Conservation (phyloP, 306 rosid genomes). For the Rosa persica region DNA sequence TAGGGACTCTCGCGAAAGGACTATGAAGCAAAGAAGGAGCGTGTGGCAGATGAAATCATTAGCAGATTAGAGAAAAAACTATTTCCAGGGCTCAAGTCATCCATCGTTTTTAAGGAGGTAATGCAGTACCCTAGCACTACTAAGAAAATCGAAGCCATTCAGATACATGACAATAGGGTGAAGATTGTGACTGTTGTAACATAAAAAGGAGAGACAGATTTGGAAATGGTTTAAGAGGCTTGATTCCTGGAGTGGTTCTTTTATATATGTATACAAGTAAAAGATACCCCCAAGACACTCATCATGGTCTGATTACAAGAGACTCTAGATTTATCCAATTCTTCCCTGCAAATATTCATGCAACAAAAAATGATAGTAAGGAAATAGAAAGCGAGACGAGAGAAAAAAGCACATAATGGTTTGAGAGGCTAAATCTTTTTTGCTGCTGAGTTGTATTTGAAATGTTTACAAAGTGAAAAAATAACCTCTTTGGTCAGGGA, state of each 20-base stretch:
- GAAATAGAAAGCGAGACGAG: no score
- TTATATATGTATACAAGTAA: background rate
- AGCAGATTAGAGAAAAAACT: slow-evolving; percentile 74
- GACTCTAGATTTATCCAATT: background rate
- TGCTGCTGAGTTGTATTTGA: background rate
- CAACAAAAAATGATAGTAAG: background rate
- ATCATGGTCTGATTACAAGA: no score
- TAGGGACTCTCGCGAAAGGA: slow-evolving; percentile 74
- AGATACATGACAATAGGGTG: background rate
- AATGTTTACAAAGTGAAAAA: background rate
- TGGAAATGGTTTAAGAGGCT: slow-evolving; percentile 5
- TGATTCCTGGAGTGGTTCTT: background rate
- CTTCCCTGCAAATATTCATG: background rate
- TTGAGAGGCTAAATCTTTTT: background rate
- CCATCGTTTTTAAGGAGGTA: slow-evolving; percentile 85
- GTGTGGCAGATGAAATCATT: slow-evolving; percentile 72
- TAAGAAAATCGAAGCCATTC: background rate
- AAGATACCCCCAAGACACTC: background rate
- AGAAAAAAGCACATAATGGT: background rate
- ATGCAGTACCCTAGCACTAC: slow-evolving; percentile 18
- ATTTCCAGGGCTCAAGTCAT: slow-evolving; percentile 79
- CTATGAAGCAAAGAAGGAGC: slow-evolving; percentile 81
- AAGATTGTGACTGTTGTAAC: slow-evolving; percentile 1
- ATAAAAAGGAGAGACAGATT: background rate
- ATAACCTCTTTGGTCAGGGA: background rate